A percentile compares a stretch with the other conserved stretches of the same genome.
Conservation (phyloP, 768 basidiomycete genomes). For the Epithele typhae region DNA sequence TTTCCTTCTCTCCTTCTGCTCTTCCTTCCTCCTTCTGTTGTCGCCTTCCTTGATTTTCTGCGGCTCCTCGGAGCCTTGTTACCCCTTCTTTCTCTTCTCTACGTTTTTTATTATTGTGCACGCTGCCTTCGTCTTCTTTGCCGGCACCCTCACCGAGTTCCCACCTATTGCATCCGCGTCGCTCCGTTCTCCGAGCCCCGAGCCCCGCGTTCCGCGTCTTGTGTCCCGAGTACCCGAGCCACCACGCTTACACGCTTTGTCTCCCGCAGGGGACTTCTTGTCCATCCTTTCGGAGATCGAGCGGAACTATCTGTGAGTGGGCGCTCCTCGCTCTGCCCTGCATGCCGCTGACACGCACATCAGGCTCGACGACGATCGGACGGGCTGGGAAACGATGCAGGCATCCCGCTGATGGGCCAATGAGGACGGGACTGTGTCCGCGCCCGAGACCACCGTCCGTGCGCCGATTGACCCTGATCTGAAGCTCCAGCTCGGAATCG, state of each 20-base stretch:
- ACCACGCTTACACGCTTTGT: conserved; percentile 2
- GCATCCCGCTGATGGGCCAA: conserved; percentile 36
- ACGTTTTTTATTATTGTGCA: not conserved
- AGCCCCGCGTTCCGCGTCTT: too few species aligned
- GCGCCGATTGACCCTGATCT: too few species aligned
- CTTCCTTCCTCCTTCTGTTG: conserved; percentile 4
- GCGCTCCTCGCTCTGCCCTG: too few species aligned
- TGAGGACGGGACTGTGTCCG: conserved; percentile 1
- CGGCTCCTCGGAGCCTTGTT: not conserved
- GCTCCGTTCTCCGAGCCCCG: not conserved
- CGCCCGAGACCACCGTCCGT: too few species aligned
- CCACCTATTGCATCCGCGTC: not conserved
- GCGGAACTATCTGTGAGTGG: conserved; percentile 74
- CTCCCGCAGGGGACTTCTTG: conserved; percentile 78
- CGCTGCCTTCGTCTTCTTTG: not conserved
- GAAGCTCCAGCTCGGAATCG: too few species aligned
- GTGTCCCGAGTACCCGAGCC: conserved; percentile 2
- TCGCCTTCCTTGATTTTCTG: not conserved
- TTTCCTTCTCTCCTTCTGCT: not conserved
- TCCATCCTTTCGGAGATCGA: conserved; percentile 91
- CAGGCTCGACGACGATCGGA: conserved; percentile 64
- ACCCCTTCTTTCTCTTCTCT: not conserved
- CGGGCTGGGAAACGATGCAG: conserved; percentile 53
- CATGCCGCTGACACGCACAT: too few species aligned
- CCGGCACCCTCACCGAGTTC: conserved; percentile 5